Evolutionary conservation across 1,139 yeast genomes (phyloP), one percentile per base, ranked within the genome.

Genomic region (Saccharomyces hybrid): DNA sequence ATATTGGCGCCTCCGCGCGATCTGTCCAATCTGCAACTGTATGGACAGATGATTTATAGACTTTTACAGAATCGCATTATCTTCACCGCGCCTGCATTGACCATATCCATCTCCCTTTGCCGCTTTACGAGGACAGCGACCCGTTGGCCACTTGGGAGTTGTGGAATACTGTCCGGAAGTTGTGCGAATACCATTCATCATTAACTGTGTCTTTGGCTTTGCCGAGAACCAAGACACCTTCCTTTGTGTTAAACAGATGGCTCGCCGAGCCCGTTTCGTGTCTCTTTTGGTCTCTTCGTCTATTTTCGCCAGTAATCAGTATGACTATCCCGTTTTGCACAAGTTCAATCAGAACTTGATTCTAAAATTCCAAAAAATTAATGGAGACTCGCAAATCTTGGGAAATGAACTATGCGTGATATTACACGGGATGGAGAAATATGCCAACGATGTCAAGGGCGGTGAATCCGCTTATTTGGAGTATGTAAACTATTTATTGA

Each of bases 81-180:
- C 28, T 55, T 64, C 51, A 42, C 48, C 52, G 31, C 55, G 7
- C 59, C 64, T 24, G 62, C 63, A 5, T 51, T 60, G 50, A 55
- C 58, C 2, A 53, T 70, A 12, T 69, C 72, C 0, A 67, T 70
- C 2, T 70, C 73, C 1, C 53, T n/a, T n/a, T 70, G 49, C 73
- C 70, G 57, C 51, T 68, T 14, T 73, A 66, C 28, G 78, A 79
- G 31, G 77, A 78, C 14, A 67, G 75, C 14, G 85, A 82, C 64
- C 72, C 78, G 6, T 65, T 83, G 42, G 79, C 83, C 2, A 80
- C 85, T 1, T 84, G 89, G 89, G 86, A 82, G 55, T 76, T 82
- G 61, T 84, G 89, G 89, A 81, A 83, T 62, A 75, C 85, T 0
- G 77, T 84, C 9, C 71, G 88, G 27, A 73, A 76, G 6, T 71